Percentiles rank a stretch among this genome's conserved stretches.
Evolutionary conservation across 768 basidiomycete species (phyloP).

Genomic region (Pleurotus citrinopileatus): DNA sequence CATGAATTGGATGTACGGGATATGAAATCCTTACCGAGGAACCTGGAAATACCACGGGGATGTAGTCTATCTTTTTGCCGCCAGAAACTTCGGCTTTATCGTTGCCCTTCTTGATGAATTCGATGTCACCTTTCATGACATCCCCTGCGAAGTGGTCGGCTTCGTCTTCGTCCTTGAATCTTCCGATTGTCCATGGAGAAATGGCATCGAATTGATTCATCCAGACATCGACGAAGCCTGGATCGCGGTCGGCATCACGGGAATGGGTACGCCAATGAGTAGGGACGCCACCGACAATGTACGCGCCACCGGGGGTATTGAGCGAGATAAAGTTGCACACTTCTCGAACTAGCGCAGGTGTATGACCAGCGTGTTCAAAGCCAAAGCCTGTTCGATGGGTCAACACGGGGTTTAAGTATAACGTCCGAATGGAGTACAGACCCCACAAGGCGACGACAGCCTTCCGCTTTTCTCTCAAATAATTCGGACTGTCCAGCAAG

Average conservation of each 20-base stretch:
- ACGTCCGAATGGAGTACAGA: conserved; percentile 14
- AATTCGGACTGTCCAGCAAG: conserved; percentile 68
- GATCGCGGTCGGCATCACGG: conserved; percentile 68
- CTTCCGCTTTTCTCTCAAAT: conserved; percentile 65
- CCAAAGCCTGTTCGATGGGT: conserved; percentile 53
- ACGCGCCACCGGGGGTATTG: conserved; percentile 69
- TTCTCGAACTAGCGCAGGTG: conserved; percentile 53
- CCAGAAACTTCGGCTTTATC: conserved; percentile 30
- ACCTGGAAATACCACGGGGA: conserved; percentile 83
- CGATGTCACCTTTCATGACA: conserved; percentile 63
- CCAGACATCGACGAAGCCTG: conserved; percentile 67
- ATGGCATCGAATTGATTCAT: conserved; percentile 77
- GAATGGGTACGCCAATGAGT: conserved; percentile 73
- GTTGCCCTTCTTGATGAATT: conserved; percentile 50
- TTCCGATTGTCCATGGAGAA: conserved; percentile 81
- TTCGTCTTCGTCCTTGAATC: conserved; percentile 56
- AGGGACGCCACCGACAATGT: conserved; percentile 69
- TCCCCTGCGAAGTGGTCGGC: conserved; percentile 63
- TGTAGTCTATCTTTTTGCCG: conserved; percentile 64
- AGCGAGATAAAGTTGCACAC: conserved; percentile 57
- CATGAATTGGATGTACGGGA: no score
- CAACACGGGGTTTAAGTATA: neutral
- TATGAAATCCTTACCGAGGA: conserved; percentile 64
- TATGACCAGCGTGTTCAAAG: conserved; percentile 57
- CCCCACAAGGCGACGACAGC: conserved; percentile 80